phyloP scores from a whole-genome alignment of 2,329 filamentous ascomycete species.

The Tolypocladium amazonense region DNA sequence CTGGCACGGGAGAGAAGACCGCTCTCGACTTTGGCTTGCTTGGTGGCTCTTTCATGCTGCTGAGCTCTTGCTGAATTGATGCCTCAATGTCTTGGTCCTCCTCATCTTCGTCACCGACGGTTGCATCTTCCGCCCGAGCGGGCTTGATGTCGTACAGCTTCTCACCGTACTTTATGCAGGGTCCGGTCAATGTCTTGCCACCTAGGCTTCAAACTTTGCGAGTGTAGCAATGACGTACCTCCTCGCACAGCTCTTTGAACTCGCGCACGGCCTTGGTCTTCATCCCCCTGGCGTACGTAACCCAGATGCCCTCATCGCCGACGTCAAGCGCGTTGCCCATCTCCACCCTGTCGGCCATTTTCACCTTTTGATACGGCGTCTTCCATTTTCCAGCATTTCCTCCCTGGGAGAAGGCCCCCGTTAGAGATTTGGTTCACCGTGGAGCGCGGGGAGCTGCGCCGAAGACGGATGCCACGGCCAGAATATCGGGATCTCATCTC shows the following conservation, averaged over 20 bases:
- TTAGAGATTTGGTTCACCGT: not conserved
- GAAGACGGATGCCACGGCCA: not conserved
- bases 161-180: conserved; percentile 48
- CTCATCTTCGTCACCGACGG: conserved; percentile 28
- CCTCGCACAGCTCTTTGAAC: conserved; percentile 53
- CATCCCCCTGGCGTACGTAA: conserved; percentile 63
- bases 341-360: conserved; percentile 29
- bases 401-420: conserved; percentile 20
- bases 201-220: not conserved
- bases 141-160: conserved; percentile 43
- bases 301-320: conserved; percentile 67
- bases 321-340: conserved; percentile 44
- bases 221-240: conserved; percentile 33
- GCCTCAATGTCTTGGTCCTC: conserved; percentile 58
- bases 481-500: conserved; percentile 1
- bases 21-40: conserved; percentile 30
- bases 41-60: conserved; percentile 39
- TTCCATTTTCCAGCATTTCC: conserved; percentile 49
- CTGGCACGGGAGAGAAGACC: conserved; percentile 40
- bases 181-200: conserved; percentile 4
- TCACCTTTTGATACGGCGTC: conserved; percentile 47
- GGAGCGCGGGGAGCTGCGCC: not conserved
- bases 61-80: conserved; percentile 62
- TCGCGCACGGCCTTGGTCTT: conserved; percentile 61
- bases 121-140: conserved; percentile 19